phyloP scores from a whole-genome alignment of 257 asterid genomes.

The Osmanthus fragrans region DNA sequence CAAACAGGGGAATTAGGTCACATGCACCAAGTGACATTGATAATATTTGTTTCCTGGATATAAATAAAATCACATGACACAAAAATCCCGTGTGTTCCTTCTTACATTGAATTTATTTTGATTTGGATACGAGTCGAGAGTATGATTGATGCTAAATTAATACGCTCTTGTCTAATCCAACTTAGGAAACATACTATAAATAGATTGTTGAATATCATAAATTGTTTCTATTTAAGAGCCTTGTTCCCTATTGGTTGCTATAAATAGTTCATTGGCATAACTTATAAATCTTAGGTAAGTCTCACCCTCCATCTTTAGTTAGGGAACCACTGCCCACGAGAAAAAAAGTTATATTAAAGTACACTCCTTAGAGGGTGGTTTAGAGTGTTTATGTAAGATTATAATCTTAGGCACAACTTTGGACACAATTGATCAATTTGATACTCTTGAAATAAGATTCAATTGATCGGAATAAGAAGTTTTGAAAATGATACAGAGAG shows the following conservation, averaged over 20 bases:
- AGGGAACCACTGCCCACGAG: no score
- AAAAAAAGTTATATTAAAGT: no score
- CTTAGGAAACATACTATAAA: not conserved
- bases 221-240: not conserved
- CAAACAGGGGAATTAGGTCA: conserved; percentile 17
- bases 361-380: no score
- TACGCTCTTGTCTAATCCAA: not conserved
- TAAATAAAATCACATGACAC: conserved; percentile 25
- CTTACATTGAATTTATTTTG: not conserved
- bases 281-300: no score
- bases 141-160: not conserved
- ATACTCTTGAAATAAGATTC: no score
- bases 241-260: not conserved
- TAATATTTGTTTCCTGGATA: conserved; percentile 4
- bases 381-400: no score
- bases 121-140: not conserved
- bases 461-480: not conserved
- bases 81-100: conserved; percentile 17
- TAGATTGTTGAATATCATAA: not conserved
- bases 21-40: conserved; percentile 24
- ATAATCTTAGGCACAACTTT: no score
- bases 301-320: no score
- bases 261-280: not conserved
- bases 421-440: no score
- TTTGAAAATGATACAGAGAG: no score